phyloP scores from a whole-genome alignment of 306 rosid genomes.

The Sindora glabra region DNA sequence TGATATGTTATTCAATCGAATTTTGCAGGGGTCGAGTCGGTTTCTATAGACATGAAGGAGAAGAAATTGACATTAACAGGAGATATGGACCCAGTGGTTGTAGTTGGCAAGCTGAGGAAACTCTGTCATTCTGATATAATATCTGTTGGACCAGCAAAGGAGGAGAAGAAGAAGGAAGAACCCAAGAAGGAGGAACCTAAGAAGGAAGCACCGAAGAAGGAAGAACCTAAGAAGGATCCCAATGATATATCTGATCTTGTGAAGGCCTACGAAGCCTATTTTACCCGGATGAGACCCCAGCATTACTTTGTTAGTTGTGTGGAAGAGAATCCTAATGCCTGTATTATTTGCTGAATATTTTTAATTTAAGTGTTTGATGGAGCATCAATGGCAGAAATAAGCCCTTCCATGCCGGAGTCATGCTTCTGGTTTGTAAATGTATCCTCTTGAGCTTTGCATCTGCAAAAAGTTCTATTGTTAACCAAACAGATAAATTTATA shows the following conservation, averaged over 20 bases:
- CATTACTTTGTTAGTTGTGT: slow-evolving; percentile 16
- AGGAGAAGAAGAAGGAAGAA: slow-evolving; percentile 42
- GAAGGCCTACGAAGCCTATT: background rate
- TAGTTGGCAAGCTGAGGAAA: slow-evolving; percentile 58
- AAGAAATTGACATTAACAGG: slow-evolving; percentile 56
- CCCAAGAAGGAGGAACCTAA: slow-evolving; percentile 23
- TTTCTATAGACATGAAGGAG: slow-evolving; percentile 46
- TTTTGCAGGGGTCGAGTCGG: slow-evolving; percentile 61
- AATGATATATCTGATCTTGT: background rate
- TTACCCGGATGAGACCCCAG: slow-evolving; percentile 6
- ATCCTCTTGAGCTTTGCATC: too few relatives aligned
- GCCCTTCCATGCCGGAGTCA: too few relatives aligned
- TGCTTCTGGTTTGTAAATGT: too few relatives aligned
- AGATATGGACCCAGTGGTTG: slow-evolving; percentile 47
- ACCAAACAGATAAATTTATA: too few relatives aligned
- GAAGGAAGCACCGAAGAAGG: slow-evolving; percentile 4
- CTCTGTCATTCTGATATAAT: slow-evolving; percentile 30
- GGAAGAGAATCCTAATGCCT: slow-evolving; percentile 62
- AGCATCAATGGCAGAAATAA: too few relatives aligned
- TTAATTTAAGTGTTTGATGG: too few relatives aligned
- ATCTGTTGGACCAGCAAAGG: slow-evolving; percentile 61
- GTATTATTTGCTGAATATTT: slow-evolving; percentile 51
- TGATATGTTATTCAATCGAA: background rate
- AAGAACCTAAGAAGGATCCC: slow-evolving; percentile 11
- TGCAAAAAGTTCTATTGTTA: too few relatives aligned